Conservation (phyloP, 306 rosid species). For the Parietaria judaica region DNA sequence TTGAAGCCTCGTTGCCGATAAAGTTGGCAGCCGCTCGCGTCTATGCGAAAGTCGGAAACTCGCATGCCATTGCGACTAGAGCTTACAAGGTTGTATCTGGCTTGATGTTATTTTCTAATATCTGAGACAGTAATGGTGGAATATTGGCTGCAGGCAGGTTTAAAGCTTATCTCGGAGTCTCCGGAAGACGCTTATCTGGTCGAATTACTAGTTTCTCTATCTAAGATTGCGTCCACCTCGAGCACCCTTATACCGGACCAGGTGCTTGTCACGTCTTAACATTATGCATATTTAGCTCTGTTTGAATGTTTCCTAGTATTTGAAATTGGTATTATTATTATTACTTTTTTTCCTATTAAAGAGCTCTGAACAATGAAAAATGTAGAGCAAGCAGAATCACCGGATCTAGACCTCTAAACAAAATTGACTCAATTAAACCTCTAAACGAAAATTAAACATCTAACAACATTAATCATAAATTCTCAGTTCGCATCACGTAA, state of each 20-base stretch:
- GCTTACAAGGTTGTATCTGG: conserved; percentile 55
- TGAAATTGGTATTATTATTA: no score
- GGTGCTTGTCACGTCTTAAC: conserved; percentile 18
- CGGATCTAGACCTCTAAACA: no score
- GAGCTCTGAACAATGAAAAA: no score
- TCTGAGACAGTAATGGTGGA: background rate
- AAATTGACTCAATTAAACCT: no score
- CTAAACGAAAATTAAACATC: no score
- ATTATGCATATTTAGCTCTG: no score
- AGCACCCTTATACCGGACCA: conserved; percentile 43
- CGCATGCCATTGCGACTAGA: conserved; percentile 44
- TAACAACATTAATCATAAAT: no score
- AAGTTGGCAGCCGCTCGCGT: conserved; percentile 51
- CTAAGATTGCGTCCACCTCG: conserved; percentile 52
- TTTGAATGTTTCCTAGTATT: no score
- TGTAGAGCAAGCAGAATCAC: no score
- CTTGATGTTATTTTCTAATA: background rate
- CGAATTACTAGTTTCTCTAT: conserved; percentile 57
- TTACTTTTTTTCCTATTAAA: no score
- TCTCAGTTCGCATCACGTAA: background rate
- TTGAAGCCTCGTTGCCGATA: conserved; percentile 29
- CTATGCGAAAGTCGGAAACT: conserved; percentile 55
- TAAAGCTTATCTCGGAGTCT: conserved; percentile 36
- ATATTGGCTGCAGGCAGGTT: conserved; percentile 50
- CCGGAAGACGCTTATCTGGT: conserved; percentile 45